Conservation (phyloP, 768 basidiomycete species). For the Rhizopogon sp. region DNA sequence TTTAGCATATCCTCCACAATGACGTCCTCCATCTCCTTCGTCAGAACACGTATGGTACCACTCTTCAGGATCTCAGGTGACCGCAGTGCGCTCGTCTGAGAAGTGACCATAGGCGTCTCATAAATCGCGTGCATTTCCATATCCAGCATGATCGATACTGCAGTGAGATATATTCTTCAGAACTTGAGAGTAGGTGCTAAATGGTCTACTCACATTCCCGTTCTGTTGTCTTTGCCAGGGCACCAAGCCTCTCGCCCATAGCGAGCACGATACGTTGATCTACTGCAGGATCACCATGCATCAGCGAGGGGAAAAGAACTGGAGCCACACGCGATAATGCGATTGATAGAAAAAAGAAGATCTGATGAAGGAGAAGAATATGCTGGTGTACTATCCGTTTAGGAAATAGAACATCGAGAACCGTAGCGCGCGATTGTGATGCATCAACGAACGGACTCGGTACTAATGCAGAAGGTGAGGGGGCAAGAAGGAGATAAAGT, state of each 20-base stretch:
- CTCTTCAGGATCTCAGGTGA: slow-evolving; percentile 22
- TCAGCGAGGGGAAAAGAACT: slow-evolving; percentile 44
- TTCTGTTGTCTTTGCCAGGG: slow-evolving; percentile 41
- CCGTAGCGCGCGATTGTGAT: slow-evolving; percentile 8
- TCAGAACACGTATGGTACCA: slow-evolving; percentile 36
- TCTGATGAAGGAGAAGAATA: slow-evolving; percentile 68
- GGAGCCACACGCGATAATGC: slow-evolving; percentile 71
- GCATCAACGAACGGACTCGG: slow-evolving; percentile 20
- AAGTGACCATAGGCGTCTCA: slow-evolving; percentile 21
- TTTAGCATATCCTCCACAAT: slow-evolving; percentile 60
- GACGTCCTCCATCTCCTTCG: slow-evolving; percentile 59
- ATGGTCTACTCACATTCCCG: slow-evolving; percentile 41
- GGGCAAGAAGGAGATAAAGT: slow-evolving; percentile 58
- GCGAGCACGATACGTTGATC: slow-evolving; percentile 25
- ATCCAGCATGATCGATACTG: slow-evolving; percentile 50
- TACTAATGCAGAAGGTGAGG: slow-evolving; percentile 36
- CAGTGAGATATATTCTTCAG: not conserved
- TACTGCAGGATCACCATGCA: slow-evolving; percentile 21
- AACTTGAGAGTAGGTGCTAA: not conserved
- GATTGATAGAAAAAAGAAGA: slow-evolving; percentile 70
- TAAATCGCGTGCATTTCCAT: slow-evolving; percentile 51
- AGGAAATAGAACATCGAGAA: slow-evolving; percentile 49
- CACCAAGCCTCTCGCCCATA: slow-evolving; percentile 39
- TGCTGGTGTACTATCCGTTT: slow-evolving; percentile 71
- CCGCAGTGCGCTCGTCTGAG: slow-evolving; percentile 25